phyloP scores from a whole-genome alignment of 2,329 filamentous ascomycete genomes.

The Huntiella moniliformis region DNA sequence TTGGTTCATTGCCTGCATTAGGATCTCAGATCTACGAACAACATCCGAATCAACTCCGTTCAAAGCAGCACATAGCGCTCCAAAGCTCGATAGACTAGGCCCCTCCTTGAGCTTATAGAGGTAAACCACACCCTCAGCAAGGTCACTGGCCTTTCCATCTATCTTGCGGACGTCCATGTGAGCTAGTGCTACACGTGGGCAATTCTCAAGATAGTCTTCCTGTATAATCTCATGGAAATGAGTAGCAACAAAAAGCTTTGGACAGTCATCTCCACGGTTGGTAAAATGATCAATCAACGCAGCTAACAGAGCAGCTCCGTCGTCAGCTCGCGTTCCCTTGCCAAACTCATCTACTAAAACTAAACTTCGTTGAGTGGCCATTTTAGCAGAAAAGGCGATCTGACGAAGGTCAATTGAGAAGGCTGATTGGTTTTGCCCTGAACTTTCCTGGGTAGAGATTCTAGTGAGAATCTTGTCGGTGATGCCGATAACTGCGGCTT shows the following conservation, averaged over 20 bases:
- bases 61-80: slow-evolving; percentile 65
- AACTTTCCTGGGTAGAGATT: slow-evolving; percentile 53
- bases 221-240: slow-evolving; percentile 60
- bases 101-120: slow-evolving; percentile 54
- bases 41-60: slow-evolving; percentile 63
- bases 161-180: slow-evolving; percentile 48
- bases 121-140: slow-evolving; percentile 48
- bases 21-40: slow-evolving; percentile 54
- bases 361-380: slow-evolving; percentile 58
- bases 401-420: slow-evolving; percentile 73
- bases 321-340: slow-evolving; percentile 39
- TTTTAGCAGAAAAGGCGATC: slow-evolving; percentile 54
- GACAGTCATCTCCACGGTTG: slow-evolving; percentile 24
- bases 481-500: slow-evolving; percentile 56
- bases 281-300: slow-evolving; percentile 40
- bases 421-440: slow-evolving; percentile 39
- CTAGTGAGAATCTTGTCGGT: slow-evolving; percentile 87
- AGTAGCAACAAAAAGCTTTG: slow-evolving; percentile 42
- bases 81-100: slow-evolving; percentile 63
- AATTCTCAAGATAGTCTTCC: slow-evolving; percentile 29
- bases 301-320: slow-evolving; percentile 39
- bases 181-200: slow-evolving; percentile 31
- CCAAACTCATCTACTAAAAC: slow-evolving; percentile 87
- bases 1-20: slow-evolving; percentile 47
- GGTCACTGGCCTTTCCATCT: slow-evolving; percentile 32